A percentile compares a stretch with the other conserved stretches of the same genome.
These are phyloP conservation scores for Sarcodon aspratus DNA, from an alignment of 768 basidiomycete genomes.

Conservation along the genomic window DNA sequence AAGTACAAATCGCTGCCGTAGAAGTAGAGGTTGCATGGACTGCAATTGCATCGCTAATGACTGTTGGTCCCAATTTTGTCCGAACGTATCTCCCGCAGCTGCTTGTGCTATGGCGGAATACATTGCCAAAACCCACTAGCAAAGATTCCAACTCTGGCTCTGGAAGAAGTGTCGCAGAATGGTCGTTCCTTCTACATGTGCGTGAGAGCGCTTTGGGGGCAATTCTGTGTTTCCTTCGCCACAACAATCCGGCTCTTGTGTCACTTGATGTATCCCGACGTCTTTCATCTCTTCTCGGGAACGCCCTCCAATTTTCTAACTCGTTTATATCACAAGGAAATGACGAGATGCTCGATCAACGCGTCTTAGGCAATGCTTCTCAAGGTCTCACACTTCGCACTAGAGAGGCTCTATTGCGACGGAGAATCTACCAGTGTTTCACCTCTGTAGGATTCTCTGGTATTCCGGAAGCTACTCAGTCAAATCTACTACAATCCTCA, in stretches of 20 bases:
- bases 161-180: slow-evolving; percentile 64
- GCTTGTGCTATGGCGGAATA: slow-evolving; percentile 94
- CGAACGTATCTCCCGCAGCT: slow-evolving; percentile 88
- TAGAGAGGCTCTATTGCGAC: slow-evolving; percentile 73
- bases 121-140: slow-evolving; percentile 86
- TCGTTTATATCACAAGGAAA: slow-evolving; percentile 64
- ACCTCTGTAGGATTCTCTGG: slow-evolving; percentile 66
- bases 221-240: slow-evolving; percentile 75
- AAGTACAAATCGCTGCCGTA: slow-evolving; percentile 66
- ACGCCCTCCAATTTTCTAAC: slow-evolving; percentile 83
- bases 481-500: slow-evolving; percentile 67
- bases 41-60: slow-evolving; percentile 81
- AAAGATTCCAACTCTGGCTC: slow-evolving; percentile 60
- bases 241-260: slow-evolving; percentile 65
- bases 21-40: slow-evolving; percentile 96
- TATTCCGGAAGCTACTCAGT: slow-evolving; percentile 77
- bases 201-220: slow-evolving; percentile 86
- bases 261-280: slow-evolving; percentile 88
- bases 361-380: slow-evolving; percentile 18
- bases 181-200: slow-evolving; percentile 85
- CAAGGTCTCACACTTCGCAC: slow-evolving; percentile 54
- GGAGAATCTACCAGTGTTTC: slow-evolving; percentile 86
- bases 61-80: slow-evolving; percentile 88
- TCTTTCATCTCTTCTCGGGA: slow-evolving; percentile 76
- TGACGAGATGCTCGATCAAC: slow-evolving; percentile 43